Evolutionary conservation across 768 basidiomycete genomes (phyloP), one percentile per base, ranked within the genome.

Genomic region (Kwoniella botswanensis): DNA sequence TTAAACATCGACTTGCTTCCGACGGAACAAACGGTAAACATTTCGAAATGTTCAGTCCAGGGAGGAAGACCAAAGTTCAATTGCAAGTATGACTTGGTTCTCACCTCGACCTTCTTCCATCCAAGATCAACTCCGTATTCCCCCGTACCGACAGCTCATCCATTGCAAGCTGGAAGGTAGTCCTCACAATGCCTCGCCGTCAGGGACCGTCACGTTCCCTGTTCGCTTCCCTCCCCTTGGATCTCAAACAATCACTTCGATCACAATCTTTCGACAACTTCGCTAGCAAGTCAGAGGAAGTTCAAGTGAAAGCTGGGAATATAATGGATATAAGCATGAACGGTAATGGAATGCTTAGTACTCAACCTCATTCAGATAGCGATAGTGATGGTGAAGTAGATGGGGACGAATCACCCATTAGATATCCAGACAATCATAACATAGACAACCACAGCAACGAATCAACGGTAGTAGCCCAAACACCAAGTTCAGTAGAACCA

Each of bases 161-260:
- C n/a, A n/a, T n/a, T n/a, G n/a, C n/a, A n/a, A n/a, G n/a, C n/a
- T n/a, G n/a, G n/a, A n/a, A n/a, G n/a, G n/a, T n/a, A n/a, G n/a
- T n/a, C n/a, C n/a, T n/a, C n/a, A n/a, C n/a, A n/a, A n/a, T 74
- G 73, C 70, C 73, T 13, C 44, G 62, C n/a, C 53, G 56, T 58
- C 21, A 15, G 9, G 50, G 54, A 17, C 63, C 68, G 7, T 72
- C 73, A 1, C 68, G 75, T 29, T 79, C 78, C 18, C 65, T 81
- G 13, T 80, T 82, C 61, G 72, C 74, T 5, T 74, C 79, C 15
- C 71, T 82, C 1, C 79, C 82, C 0, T 42, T 50, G 22, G 77
- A 81, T 9, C 70, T 82, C 13, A 69, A 71, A 26, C 60, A 69
- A n/a, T 58, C 74, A 4, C 74, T 81, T 24, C 73, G 74, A n/a